phyloP scores from a whole-genome alignment of 768 basidiomycete species.

The Calocera cornea region DNA sequence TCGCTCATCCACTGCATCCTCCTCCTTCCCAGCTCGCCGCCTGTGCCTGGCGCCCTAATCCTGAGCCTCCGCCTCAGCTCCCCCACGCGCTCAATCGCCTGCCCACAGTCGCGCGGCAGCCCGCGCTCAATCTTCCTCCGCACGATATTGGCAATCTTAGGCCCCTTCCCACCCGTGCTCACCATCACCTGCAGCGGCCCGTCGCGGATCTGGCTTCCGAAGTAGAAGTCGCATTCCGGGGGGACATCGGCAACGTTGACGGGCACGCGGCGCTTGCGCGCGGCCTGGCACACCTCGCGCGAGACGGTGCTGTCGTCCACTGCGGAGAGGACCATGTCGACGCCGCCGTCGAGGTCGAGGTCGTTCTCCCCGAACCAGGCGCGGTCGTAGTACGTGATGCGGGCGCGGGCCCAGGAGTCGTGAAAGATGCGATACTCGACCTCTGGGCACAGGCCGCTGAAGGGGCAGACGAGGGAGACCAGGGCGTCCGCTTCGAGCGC shows the following conservation, averaged over 20 bases:
- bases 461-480: constrained; percentile 66
- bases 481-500: constrained; percentile 67
- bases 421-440: constrained; percentile 24
- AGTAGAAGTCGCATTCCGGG: constrained; percentile 93
- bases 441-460: constrained; percentile 42
- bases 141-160: constrained; percentile 77
- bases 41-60: constrained; percentile 60
- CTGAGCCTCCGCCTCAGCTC: constrained; percentile 56
- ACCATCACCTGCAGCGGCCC: constrained; percentile 93
- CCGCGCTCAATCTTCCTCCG: constrained; percentile 49
- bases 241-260: constrained; percentile 97
- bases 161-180: constrained; percentile 86
- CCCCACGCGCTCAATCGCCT: constrained; percentile 70
- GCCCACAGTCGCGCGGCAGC: constrained; percentile 60
- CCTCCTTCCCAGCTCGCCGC: constrained; percentile 57
- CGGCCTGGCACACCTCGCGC: constrained; percentile 54
- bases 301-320: constrained; percentile 69
- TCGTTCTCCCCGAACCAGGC: constrained; percentile 33
- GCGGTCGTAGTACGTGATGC: constrained; percentile 61
- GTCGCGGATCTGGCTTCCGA: constrained; percentile 81
- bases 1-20: constrained; percentile 89
- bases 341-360: constrained; percentile 43
- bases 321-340: constrained; percentile 84
- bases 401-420: constrained; percentile 37
- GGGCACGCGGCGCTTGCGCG: constrained; percentile 56